Evolutionary conservation across 2,329 filamentous ascomycete species (phyloP).

Genomic region (Verticillium nonalfalfae): DNA sequence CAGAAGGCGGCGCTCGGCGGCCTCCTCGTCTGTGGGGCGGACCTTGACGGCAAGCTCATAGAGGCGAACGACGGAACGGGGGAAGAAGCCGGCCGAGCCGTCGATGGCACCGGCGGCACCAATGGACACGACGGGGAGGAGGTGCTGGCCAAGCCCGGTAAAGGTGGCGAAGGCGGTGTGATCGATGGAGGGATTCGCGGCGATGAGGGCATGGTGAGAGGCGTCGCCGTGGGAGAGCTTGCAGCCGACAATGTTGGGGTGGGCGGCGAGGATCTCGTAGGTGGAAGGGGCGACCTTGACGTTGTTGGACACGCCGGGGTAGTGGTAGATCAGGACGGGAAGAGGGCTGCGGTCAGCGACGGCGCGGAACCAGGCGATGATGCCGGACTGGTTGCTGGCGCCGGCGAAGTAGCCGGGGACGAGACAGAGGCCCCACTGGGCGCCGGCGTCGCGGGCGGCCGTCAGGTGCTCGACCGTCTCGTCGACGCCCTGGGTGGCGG

Average conservation of each 20-base stretch:
- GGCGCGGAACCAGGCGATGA: conserved; percentile 50
- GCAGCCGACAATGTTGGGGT: conserved; percentile 62
- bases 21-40: conserved; percentile 28
- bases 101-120: conserved; percentile 57
- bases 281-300: conserved; percentile 52
- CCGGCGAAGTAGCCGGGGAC: conserved; percentile 55
- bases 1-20: conserved; percentile 44
- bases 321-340: conserved; percentile 57
- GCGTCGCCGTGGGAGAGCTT: conserved; percentile 65
- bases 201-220: conserved; percentile 57
- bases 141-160: conserved; percentile 60
- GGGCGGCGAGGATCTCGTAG: conserved; percentile 48
- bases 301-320: conserved; percentile 62
- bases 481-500: conserved; percentile 54
- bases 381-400: conserved; percentile 46
- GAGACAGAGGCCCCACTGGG: conserved; percentile 52
- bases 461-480: conserved; percentile 52
- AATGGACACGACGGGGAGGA: conserved; percentile 52
- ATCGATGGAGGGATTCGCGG: conserved; percentile 52
- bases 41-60: conserved; percentile 37
- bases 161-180: conserved; percentile 53
- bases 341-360: conserved; percentile 52
- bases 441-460: conserved; percentile 48
- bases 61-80: conserved; percentile 52
- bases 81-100: conserved; percentile 56